phyloP scores from a whole-genome alignment of 2,329 filamentous ascomycete genomes.

The Diaporthe helianthi region DNA sequence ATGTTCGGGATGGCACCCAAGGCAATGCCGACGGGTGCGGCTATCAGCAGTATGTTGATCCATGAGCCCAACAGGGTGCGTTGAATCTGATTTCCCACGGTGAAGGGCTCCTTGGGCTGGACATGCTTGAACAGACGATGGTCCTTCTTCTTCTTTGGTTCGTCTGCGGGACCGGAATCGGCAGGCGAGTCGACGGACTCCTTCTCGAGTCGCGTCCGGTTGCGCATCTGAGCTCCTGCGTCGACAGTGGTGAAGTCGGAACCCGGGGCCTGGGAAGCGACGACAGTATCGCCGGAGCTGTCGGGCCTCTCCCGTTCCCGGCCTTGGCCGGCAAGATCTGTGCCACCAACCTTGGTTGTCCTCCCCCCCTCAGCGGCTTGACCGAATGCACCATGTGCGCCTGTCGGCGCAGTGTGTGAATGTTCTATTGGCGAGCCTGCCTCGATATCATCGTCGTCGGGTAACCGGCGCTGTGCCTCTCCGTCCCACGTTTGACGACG shows the following conservation, averaged over 20 bases:
- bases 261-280: constrained; percentile 21
- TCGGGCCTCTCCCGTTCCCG: constrained; percentile 31
- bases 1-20: constrained; percentile 67
- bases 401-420: constrained; percentile 41
- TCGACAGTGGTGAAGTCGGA: constrained; percentile 7
- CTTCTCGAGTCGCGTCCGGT: constrained; percentile 34
- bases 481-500: constrained; percentile 47
- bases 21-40: constrained; percentile 81
- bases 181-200: constrained; percentile 37
- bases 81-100: constrained; percentile 70
- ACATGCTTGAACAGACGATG: constrained; percentile 53
- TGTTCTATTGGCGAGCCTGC: constrained; percentile 47
- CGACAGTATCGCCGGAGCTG: constrained; percentile 37
- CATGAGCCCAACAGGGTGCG: constrained; percentile 82
- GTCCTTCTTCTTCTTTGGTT: constrained; percentile 50
- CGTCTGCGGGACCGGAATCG: constrained; percentile 36
- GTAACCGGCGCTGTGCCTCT: constrained; percentile 42
- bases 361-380: neutral
- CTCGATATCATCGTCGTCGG: constrained; percentile 35
- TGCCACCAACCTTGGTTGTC: constrained; percentile 35
- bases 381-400: neutral
- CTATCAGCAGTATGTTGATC: constrained; percentile 83
- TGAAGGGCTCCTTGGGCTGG: constrained; percentile 62
- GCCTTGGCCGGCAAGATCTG: constrained; percentile 40
- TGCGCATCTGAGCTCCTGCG: constrained; percentile 31